A percentile compares a stretch with the other conserved stretches of the same genome.
Conservation (phyloP, 106 monocot species). For the Allium cepa region DNA sequence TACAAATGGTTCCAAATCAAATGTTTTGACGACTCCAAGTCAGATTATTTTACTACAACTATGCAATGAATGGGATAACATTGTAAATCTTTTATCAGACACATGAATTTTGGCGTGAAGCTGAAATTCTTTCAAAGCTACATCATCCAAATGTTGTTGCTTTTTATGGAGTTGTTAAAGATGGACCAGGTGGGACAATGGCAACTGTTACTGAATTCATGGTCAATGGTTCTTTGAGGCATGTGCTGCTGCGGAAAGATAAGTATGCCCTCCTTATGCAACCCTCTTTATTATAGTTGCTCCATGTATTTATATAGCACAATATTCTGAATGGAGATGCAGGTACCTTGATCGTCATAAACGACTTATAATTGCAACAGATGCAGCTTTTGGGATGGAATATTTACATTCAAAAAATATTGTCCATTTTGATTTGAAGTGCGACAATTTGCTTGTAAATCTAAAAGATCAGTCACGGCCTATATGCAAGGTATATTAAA, state of each 20-base stretch:
- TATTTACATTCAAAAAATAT: conserved; percentile 91
- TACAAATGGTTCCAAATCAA: background rate
- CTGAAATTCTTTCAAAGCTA: conserved; percentile 83
- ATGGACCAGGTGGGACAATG: conserved; percentile 75
- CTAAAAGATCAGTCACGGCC: conserved; percentile 80
- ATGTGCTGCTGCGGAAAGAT: conserved; percentile 67
- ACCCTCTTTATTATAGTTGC: background rate
- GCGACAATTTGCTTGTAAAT: conserved; percentile 93
- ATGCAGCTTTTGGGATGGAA: conserved; percentile 98
- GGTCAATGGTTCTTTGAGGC: conserved; percentile 85
- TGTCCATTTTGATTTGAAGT: conserved; percentile 97
- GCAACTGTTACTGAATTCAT: conserved; percentile 92
- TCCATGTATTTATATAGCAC: background rate
- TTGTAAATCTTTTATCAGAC: conserved; percentile 38
- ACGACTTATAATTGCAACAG: conserved; percentile 83
- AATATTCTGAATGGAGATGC: conserved; percentile 2
- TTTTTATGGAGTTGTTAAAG: conserved; percentile 83
- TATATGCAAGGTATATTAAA: conserved; percentile 78
- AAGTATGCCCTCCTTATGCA: conserved; percentile 28
- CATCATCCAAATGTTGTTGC: conserved; percentile 96
- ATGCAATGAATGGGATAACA: background rate
- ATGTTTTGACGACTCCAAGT: background rate
- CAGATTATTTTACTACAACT: background rate
- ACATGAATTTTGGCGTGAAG: conserved; percentile 86
- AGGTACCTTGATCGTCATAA: conserved; percentile 85